phyloP scores from a whole-genome alignment of 2,329 filamentous ascomycete genomes.

The Fusarium illudens region DNA sequence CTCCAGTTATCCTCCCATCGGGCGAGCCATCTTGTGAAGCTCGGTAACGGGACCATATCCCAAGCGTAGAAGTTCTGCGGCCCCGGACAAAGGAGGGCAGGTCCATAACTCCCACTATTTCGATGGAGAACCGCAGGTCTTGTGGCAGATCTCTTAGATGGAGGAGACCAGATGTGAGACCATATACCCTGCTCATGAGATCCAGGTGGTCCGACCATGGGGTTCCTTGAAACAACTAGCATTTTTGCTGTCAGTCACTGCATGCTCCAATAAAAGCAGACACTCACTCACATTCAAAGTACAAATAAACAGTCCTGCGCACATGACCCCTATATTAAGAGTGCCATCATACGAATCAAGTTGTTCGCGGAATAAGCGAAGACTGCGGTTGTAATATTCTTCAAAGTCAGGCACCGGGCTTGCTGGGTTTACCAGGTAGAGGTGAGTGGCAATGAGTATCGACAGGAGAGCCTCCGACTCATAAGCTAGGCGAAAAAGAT shows the following conservation, averaged over 20 bases:
- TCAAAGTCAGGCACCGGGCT: slow-evolving; percentile 9
- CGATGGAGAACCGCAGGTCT: slow-evolving; percentile 3
- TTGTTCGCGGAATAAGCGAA: slow-evolving; percentile 19
- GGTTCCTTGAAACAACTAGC: slow-evolving; percentile 27
- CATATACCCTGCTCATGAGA: slow-evolving; percentile 31
- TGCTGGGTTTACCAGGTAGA: slow-evolving; percentile 14
- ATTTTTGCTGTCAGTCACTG: neutral
- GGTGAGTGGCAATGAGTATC: slow-evolving; percentile 18
- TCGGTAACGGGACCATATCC: slow-evolving; percentile 22
- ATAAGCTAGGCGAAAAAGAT: neutral
- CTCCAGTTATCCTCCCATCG: neutral
- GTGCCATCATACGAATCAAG: slow-evolving; percentile 8
- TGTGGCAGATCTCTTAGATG: neutral
- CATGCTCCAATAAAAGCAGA: neutral
- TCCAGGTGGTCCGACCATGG: slow-evolving; percentile 25
- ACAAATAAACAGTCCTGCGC: slow-evolving; percentile 21
- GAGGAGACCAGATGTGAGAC: neutral
- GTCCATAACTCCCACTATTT: slow-evolving; percentile 35
- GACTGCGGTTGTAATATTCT: slow-evolving; percentile 17
- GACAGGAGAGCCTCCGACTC: slow-evolving; percentile 20
- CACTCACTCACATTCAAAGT: slow-evolving; percentile 20
- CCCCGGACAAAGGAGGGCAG: slow-evolving; percentile 33
- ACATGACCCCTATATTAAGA: slow-evolving; percentile 6
- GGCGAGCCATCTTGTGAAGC: slow-evolving; percentile 1
- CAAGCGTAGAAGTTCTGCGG: slow-evolving; percentile 10